Base-by-base conservation (phyloP, 352 stramenopile genomes). In the Phytophthora pluvialis region DNA sequence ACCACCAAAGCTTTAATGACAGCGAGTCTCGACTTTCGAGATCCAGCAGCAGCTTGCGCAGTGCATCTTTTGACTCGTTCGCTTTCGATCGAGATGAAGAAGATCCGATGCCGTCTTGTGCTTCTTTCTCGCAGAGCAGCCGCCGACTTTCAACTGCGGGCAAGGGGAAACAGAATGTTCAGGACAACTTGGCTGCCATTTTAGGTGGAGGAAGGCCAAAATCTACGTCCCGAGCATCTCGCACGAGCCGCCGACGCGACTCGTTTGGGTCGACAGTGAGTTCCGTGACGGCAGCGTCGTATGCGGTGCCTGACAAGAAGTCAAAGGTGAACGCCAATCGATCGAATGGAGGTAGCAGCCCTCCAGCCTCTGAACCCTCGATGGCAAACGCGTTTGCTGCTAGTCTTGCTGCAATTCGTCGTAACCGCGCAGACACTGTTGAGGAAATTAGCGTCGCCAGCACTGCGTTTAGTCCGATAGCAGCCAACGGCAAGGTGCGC, bases 381-480 rank as follows among this genome's bases (percentile, higher is more conserved):
- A 86, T 89, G 53, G 73, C 72, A 11, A 90, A 93, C 45, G 84
- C 80, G 10, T 91, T 93, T 68, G 84, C 84, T 50, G 77, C 80
- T 5, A 93, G 84, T 60, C 70, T 93, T 29, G 84, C 80, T 54
- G 84, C 84, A 6, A 93, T 93, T 65, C 81, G 84, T 54, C 75
- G 77, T 13, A 90, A 91, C 47, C 78, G 84, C 29, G 77, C 77
- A 2, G 78, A 91, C 35, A 90, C 78, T 4, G 68, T 89, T 50
- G 84, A 91, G 9, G 75, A 88, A 26, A 73, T 39, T 28, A 75
- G 49, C 16, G 54, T 53, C 46, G 50, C 28, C 6, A 66, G 42
- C 21, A 70, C 46, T 47, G 43, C 33, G 21, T 26, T 47, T 28
- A 79, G 65, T 51, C 59, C 73, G 0, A 47, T 61, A 40, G 59